Conservation (phyloP, 176 grass and related monocot species). For the Aegilops umbellulata region DNA sequence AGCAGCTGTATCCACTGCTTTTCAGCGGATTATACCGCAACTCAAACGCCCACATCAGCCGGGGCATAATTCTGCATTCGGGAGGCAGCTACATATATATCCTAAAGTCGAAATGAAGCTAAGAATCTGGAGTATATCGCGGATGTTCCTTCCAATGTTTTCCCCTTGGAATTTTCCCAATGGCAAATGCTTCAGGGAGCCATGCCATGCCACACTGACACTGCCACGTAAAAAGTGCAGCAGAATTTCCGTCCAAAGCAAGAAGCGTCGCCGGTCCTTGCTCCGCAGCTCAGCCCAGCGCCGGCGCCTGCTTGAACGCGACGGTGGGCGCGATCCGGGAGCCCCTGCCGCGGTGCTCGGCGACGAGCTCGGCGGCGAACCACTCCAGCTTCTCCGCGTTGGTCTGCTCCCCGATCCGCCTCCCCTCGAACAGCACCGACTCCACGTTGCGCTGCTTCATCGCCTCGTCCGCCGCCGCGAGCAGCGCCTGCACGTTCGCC, state of each 20-base stretch:
- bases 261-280: constrained; percentile 6
- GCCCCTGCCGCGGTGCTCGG: constrained; percentile 70
- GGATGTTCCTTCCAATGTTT: constrained; percentile 36
- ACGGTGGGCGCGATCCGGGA: constrained; percentile 92
- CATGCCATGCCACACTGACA: constrained; percentile 41
- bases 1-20: not conserved
- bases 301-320: constrained; percentile 75
- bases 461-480: constrained; percentile 78
- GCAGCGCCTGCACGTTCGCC: constrained; percentile 55
- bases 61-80: not conserved
- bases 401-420: constrained; percentile 68
- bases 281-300: constrained; percentile 19
- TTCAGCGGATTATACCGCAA: not conserved
- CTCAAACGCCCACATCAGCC: not conserved
- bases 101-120: constrained; percentile 26
- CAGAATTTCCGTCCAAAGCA: constrained; percentile 57
- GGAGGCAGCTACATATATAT: constrained; percentile 24
- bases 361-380: constrained; percentile 74
- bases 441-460: constrained; percentile 93
- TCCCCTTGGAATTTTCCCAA: not conserved
- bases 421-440: constrained; percentile 88
- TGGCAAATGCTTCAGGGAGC: constrained; percentile 31
- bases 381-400: constrained; percentile 92
- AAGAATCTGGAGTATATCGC: constrained; percentile 40
- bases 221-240: constrained; percentile 84